Conservation (phyloP, 495 filamentous ascomycete species). For the Tuber magnatum region DNA sequence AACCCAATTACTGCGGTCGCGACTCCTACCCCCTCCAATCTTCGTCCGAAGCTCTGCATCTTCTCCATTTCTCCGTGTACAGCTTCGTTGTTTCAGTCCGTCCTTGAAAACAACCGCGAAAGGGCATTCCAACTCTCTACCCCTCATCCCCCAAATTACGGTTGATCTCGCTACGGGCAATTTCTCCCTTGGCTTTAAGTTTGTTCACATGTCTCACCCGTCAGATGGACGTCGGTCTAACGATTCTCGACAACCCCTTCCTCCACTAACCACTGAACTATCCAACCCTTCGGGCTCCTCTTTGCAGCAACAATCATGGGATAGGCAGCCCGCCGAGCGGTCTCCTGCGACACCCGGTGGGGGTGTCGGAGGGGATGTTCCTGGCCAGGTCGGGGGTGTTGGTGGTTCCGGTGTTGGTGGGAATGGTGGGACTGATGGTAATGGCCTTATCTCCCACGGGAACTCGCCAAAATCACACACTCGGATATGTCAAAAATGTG, state of each 20-base stretch:
- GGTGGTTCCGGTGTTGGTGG: slow-evolving; percentile 7
- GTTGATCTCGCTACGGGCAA: slow-evolving; percentile 10
- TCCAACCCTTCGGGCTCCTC: slow-evolving; percentile 30
- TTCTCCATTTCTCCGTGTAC: neutral
- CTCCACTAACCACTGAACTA: slow-evolving; percentile 32
- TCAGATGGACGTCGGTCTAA: slow-evolving; percentile 36
- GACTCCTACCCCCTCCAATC: neutral
- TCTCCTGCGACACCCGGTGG: slow-evolving; percentile 30
- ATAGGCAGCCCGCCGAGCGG: slow-evolving; percentile 29
- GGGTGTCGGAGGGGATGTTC: slow-evolving; percentile 20
- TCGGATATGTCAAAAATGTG: slow-evolving; percentile 81
- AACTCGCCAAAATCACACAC: slow-evolving; percentile 33
- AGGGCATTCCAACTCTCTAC: neutral
- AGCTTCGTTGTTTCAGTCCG: neutral
- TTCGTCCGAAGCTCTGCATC: slow-evolving; percentile 27
- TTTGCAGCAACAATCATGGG: slow-evolving; percentile 26
- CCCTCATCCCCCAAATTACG: neutral
- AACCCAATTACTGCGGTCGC: slow-evolving; percentile 27
- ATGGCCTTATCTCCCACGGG: slow-evolving; percentile 24
- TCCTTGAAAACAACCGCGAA: neutral
- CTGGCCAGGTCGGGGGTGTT: neutral
- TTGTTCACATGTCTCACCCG: slow-evolving; percentile 41
- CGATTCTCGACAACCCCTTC: slow-evolving; percentile 34
- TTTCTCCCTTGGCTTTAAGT: slow-evolving; percentile 17
- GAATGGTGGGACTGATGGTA: slow-evolving; percentile 13